phyloP scores from a whole-genome alignment of 164 flowering plant species.

The grape (Vitis vinifera) region DNA sequence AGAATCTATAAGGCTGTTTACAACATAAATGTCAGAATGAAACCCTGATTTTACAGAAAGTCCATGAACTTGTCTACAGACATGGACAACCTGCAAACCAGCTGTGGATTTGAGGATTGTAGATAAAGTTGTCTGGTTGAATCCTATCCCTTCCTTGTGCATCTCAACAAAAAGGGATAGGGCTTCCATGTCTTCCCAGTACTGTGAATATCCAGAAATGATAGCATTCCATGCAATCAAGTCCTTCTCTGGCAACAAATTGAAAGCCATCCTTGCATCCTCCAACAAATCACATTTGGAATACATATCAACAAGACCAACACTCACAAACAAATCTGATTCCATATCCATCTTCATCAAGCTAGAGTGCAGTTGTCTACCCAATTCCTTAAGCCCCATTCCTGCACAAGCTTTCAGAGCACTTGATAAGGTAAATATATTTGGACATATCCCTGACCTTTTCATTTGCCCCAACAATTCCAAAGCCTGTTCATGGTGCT shows the following conservation, averaged over 20 bases:
- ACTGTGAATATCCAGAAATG: constrained; percentile 60
- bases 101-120: constrained; percentile 58
- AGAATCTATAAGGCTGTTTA: constrained; percentile 66
- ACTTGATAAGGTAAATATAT: constrained; percentile 72
- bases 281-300: constrained; percentile 49
- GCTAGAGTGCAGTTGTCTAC: constrained; percentile 61
- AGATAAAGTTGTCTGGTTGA: constrained; percentile 62
- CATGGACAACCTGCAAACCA: constrained; percentile 32
- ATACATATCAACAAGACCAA: constrained; percentile 79
- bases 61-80: constrained; percentile 55
- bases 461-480: constrained; percentile 52
- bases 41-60: constrained; percentile 57
- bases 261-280: constrained; percentile 49
- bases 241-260: constrained; percentile 49
- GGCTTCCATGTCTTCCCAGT: constrained; percentile 51
- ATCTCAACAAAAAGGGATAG: constrained; percentile 39
- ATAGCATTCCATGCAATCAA: constrained; percentile 66
- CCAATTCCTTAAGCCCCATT: constrained; percentile 40
- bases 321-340: constrained; percentile 54
- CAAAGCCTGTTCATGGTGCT: constrained; percentile 43
- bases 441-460: constrained; percentile 40
- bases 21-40: constrained; percentile 41
- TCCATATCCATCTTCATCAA: constrained; percentile 49
- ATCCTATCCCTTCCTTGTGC: constrained; percentile 44
- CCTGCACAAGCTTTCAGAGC: constrained; percentile 67